Evolutionary conservation across 2,329 filamentous ascomycete species (phyloP).

Genomic region (Dactylellina parvicollis): DNA sequence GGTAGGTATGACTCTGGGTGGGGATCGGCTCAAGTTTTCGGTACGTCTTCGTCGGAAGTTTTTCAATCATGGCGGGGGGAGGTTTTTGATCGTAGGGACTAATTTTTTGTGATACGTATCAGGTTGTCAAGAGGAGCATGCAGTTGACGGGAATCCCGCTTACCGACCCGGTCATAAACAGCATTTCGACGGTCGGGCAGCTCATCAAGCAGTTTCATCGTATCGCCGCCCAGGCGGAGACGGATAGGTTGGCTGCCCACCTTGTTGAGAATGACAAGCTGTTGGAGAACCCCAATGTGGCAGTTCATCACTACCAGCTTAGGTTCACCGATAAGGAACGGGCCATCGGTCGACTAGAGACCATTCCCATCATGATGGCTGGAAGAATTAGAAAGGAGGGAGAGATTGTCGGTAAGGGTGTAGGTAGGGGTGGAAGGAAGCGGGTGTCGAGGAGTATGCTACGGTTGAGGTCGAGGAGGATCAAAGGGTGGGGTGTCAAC

Average conservation of each 20-base stretch:
- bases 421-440: constrained; percentile 20
- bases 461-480: constrained; percentile 38
- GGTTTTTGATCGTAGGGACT: too few relatives aligned
- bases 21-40: constrained; percentile 31
- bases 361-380: constrained; percentile 51
- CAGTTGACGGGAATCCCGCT: constrained; percentile 40
- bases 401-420: constrained; percentile 29
- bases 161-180: constrained; percentile 38
- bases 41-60: constrained; percentile 15
- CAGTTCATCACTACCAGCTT: constrained; percentile 38
- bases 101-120: background rate
- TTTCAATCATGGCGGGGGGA: background rate
- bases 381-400: constrained; percentile 33
- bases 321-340: constrained; percentile 49
- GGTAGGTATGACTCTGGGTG: constrained; percentile 30
- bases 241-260: constrained; percentile 13
- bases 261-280: constrained; percentile 22
- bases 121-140: constrained; percentile 48
- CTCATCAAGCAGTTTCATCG: constrained; percentile 36
- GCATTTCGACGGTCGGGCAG: constrained; percentile 21
- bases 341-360: constrained; percentile 43
- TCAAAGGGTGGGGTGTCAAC: constrained; percentile 47
- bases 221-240: constrained; percentile 34
- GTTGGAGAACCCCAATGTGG: constrained; percentile 25
- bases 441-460: constrained; percentile 46